Evolutionary conservation across 805 yeast species (phyloP).

Genomic region (Yamadazyma nakazawae): DNA sequence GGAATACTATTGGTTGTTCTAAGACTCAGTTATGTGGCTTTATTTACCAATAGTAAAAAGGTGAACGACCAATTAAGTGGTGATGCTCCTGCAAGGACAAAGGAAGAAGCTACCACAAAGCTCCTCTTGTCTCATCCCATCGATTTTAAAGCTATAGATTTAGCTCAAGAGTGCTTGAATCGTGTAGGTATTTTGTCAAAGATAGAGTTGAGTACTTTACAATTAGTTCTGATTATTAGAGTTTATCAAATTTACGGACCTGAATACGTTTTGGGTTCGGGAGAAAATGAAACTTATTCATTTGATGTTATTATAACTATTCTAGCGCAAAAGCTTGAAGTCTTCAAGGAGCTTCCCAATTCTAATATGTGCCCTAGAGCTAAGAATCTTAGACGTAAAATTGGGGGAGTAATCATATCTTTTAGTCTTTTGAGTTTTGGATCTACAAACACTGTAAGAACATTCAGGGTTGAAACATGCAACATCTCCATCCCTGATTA

Average conservation of each 20-base stretch:
- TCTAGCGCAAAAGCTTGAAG: slow-evolving; percentile 8
- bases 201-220: slow-evolving; percentile 49
- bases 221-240: slow-evolving; percentile 51
- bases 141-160: not conserved
- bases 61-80: slow-evolving; percentile 10
- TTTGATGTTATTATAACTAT: slow-evolving; percentile 5
- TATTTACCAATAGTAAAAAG: slow-evolving; percentile 27
- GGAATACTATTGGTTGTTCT: slow-evolving; percentile 32
- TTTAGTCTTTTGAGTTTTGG: slow-evolving; percentile 6
- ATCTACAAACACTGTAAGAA: slow-evolving; percentile 4
- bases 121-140: slow-evolving; percentile 13
- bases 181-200: slow-evolving; percentile 29
- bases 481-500: slow-evolving; percentile 7
- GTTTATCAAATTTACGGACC: slow-evolving; percentile 48
- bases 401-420: slow-evolving; percentile 5
- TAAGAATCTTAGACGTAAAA: slow-evolving; percentile 10
- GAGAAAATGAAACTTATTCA: slow-evolving; percentile 7
- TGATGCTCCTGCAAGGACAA: not conserved
- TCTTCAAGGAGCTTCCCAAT: slow-evolving; percentile 6
- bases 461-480: not conserved
- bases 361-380: not conserved
- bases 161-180: slow-evolving; percentile 23
- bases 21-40: slow-evolving; percentile 31
- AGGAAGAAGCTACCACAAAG: slow-evolving; percentile 13
- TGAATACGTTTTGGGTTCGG: slow-evolving; percentile 45